phyloP scores from a whole-genome alignment of 2,329 filamentous ascomycete genomes.

The Seiridium unicorne region DNA sequence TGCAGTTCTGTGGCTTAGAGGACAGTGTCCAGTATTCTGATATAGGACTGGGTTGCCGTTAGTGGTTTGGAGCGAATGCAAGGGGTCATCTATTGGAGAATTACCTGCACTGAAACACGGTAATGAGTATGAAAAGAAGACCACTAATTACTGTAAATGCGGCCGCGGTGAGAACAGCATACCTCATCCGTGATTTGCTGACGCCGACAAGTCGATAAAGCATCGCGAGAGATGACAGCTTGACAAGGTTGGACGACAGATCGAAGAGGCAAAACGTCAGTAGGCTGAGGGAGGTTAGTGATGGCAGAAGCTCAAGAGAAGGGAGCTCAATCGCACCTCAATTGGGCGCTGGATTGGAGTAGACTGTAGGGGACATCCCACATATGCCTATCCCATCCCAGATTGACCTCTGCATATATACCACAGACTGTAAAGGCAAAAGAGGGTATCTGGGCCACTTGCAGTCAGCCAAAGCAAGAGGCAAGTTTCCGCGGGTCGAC shows the following conservation, averaged over 20 bases:
- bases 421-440: slow-evolving; percentile 21
- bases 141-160: slow-evolving; percentile 22
- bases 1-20: slow-evolving; percentile 32
- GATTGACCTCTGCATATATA: slow-evolving; percentile 17
- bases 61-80: background rate
- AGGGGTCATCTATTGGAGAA: background rate
- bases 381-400: slow-evolving; percentile 25
- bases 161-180: slow-evolving; percentile 20
- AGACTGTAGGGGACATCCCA: slow-evolving; percentile 12
- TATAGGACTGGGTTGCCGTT: slow-evolving; percentile 22
- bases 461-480: background rate
- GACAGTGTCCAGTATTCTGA: slow-evolving; percentile 35
- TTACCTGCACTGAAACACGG: slow-evolving; percentile 31
- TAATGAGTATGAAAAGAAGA: slow-evolving; percentile 27
- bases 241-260: slow-evolving; percentile 30
- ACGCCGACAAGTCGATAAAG: slow-evolving; percentile 28
- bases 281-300: slow-evolving; percentile 12
- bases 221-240: slow-evolving; percentile 33
- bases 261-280: slow-evolving; percentile 30
- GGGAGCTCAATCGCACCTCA: background rate
- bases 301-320: background rate
- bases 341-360: background rate
- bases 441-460: slow-evolving; percentile 15
- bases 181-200: slow-evolving; percentile 20
- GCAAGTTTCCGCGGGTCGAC: background rate